These are phyloP conservation scores for Kokia cookei DNA, from an alignment of 441 rosid genomes.

Conservation along the genomic window DNA sequence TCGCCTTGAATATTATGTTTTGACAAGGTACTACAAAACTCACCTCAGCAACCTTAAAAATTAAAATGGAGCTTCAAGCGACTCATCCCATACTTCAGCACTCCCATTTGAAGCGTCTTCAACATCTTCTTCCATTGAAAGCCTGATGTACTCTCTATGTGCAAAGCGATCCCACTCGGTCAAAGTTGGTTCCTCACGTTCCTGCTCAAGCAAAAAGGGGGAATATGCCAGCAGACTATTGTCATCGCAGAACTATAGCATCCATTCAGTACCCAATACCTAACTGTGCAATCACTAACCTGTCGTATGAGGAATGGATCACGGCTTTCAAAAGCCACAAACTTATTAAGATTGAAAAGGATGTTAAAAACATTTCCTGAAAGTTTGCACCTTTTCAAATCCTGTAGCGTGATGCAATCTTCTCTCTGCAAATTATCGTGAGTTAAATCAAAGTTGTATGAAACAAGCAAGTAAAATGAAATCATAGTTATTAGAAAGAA, in stretches of 20 bases:
- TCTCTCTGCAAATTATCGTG: constrained; percentile 37
- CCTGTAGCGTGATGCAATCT: constrained; percentile 49
- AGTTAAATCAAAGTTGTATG: not conserved
- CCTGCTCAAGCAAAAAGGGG: constrained; percentile 22
- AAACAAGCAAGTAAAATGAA: not conserved
- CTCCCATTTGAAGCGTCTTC: constrained; percentile 61
- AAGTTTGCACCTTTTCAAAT: constrained; percentile 49
- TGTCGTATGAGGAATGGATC: constrained; percentile 52
- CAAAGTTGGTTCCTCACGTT: constrained; percentile 45
- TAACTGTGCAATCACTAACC: constrained; percentile 15
- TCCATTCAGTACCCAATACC: not conserved
- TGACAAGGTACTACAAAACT: not conserved
- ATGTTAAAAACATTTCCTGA: constrained; percentile 58
- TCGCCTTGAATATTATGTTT: not conserved
- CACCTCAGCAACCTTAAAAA: not conserved
- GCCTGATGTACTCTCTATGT: constrained; percentile 53
- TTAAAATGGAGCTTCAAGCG: constrained; percentile 56
- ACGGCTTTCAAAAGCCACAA: constrained; percentile 55
- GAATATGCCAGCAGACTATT: not conserved
- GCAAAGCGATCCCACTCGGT: constrained; percentile 15
- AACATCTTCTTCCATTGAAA: constrained; percentile 59
- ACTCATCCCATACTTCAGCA: constrained; percentile 68
- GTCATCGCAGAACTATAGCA: not conserved
- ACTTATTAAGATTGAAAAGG: constrained; percentile 60
- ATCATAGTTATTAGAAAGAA: not conserved